Conservation (phyloP, 2,329 filamentous ascomycete species). For the Dendryphion nanum region DNA sequence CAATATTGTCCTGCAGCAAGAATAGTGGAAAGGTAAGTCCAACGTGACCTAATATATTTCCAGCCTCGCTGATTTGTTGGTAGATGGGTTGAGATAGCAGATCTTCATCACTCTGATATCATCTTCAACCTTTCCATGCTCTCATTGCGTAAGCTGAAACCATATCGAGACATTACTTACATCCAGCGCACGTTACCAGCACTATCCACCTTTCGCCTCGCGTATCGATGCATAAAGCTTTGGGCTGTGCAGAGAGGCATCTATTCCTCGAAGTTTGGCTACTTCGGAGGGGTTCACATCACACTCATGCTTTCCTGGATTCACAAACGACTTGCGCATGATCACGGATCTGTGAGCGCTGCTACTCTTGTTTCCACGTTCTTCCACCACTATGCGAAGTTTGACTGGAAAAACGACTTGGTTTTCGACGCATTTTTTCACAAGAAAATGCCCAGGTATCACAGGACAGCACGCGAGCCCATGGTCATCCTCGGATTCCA, state of each 20-base stretch:
- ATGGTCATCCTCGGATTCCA: slow-evolving; percentile 65
- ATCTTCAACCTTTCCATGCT: slow-evolving; percentile 57
- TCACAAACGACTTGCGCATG: slow-evolving; percentile 48
- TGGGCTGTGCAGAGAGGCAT: slow-evolving; percentile 64
- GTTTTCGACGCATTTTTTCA: slow-evolving; percentile 61
- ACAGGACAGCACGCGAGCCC: slow-evolving; percentile 57
- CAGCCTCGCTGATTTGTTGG: slow-evolving; percentile 1
- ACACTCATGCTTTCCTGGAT: slow-evolving; percentile 60
- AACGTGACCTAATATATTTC: background rate
- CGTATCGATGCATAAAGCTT: slow-evolving; percentile 59
- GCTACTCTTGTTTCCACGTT: slow-evolving; percentile 59
- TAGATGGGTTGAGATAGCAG: slow-evolving; percentile 40
- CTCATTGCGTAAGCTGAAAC: slow-evolving; percentile 62
- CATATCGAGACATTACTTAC: slow-evolving; percentile 61
- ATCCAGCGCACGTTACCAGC: slow-evolving; percentile 61
- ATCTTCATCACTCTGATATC: slow-evolving; percentile 51
- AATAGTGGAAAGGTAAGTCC: slow-evolving; percentile 51
- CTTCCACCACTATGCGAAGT: slow-evolving; percentile 61
- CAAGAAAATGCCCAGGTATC: slow-evolving; percentile 44
- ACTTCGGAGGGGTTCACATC: slow-evolving; percentile 64
- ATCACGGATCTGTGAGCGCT: slow-evolving; percentile 40
- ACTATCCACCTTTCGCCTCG: slow-evolving; percentile 56
- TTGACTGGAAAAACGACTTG: slow-evolving; percentile 57
- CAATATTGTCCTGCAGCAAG: slow-evolving; percentile 63
- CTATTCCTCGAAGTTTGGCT: slow-evolving; percentile 65